Conservation (phyloP, 2,329 filamentous ascomycete species). For the Pseudogymnoascus destructans region DNA sequence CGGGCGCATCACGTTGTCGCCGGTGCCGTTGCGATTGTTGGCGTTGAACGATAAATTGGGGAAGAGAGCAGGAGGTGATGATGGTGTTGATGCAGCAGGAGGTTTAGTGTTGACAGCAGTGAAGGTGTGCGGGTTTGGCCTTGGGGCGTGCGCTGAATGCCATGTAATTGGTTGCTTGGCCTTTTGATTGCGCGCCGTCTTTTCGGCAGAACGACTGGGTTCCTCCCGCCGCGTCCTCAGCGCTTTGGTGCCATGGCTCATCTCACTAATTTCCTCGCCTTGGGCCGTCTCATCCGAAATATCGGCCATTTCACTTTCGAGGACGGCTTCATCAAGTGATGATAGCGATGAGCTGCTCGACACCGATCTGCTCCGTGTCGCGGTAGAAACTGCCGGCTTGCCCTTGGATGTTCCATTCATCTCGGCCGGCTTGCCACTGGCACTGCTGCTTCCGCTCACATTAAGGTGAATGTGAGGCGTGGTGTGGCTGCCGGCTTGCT, state of each 20-base stretch:
- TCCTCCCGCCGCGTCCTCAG: not conserved
- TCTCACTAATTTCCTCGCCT: not conserved
- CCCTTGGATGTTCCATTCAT: slow-evolving; percentile 14
- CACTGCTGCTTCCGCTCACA: not conserved
- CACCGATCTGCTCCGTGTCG: slow-evolving; percentile 18
- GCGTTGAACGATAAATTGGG: not conserved
- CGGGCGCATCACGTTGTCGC: not conserved
- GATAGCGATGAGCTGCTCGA: slow-evolving; percentile 29
- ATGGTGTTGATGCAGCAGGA: slow-evolving; percentile 11
- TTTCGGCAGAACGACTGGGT: slow-evolving; percentile 1
- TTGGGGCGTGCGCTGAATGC: not conserved
- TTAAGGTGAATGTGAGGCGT: not conserved
- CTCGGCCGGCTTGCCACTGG: slow-evolving; percentile 10
- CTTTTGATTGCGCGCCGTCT: slow-evolving; percentile 3
- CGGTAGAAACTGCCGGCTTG: not conserved
- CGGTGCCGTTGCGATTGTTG: not conserved
- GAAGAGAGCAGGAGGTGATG: slow-evolving; percentile 6
- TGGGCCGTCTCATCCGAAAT: not conserved
- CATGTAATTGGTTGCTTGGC: slow-evolving; percentile 2
- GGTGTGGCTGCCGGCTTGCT: slow-evolving; percentile 9
- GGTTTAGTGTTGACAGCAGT: slow-evolving; percentile 15
- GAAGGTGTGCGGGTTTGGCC: slow-evolving; percentile 22
- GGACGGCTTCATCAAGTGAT: slow-evolving; percentile 25
- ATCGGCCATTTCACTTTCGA: not conserved
- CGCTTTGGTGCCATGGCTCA: not conserved